These are phyloP conservation scores for Linnemannia hyalina DNA, from an alignment of 192 early-diverging fungal species.

Conservation along the genomic window DNA sequence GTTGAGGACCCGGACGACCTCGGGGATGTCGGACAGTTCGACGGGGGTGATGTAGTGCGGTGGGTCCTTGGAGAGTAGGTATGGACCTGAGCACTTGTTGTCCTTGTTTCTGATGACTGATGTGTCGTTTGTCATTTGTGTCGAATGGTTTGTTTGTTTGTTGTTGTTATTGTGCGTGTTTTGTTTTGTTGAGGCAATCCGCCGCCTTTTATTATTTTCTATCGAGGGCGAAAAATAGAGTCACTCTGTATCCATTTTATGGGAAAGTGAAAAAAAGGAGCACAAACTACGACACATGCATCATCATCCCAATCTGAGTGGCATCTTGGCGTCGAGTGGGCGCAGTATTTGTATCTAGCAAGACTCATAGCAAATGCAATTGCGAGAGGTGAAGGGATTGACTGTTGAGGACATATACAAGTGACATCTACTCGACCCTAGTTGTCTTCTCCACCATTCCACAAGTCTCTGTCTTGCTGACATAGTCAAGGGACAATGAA, in stretches of 20 bases:
- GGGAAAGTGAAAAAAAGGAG: background rate
- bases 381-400: background rate
- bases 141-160: background rate
- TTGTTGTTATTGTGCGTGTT: background rate
- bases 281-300: too few species aligned
- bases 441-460: background rate
- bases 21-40: constrained; percentile 25
- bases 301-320: too few species aligned
- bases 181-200: background rate
- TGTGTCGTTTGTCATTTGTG: background rate
- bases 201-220: background rate
- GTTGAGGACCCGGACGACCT: constrained; percentile 44
- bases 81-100: constrained; percentile 20
- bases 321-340: background rate
- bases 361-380: background rate
- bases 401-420: background rate
- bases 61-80: constrained; percentile 19
- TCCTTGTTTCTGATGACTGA: background rate
- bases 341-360: background rate
- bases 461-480: background rate
- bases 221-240: background rate
- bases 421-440: background rate
- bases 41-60: constrained; percentile 45
- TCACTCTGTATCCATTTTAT: background rate
- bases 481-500: background rate